Base-by-base conservation (phyloP, 2,329 filamentous ascomycete species). In the Calcarisporium arbuscula region DNA sequence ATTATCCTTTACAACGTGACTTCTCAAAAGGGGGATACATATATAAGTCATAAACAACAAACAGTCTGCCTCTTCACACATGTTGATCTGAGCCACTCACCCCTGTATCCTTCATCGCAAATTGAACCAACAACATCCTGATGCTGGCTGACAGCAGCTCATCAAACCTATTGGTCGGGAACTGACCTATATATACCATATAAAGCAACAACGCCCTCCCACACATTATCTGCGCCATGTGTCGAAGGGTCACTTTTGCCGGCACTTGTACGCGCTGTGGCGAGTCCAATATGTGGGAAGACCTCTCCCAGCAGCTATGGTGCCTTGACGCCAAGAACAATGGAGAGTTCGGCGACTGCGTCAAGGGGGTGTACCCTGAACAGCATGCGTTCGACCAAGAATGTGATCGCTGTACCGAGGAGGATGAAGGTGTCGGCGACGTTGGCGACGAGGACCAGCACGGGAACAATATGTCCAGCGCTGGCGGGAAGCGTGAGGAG, bases 321-420 rank as follows among this genome's bases (percentile, higher is more conserved):
- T 71, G 67, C 36, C 61, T 71, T 32, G 58, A 68, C 41, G 65
- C 67, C 23, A 71, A 71, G 45, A 71, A 71, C 51, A 58, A 56
- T 16, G 66, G 61, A 30, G 44, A 44, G 9, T 70, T 71, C 35
- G 67, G 67, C 26, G 50, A 60, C 30, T 71, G 67, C 48, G 44
- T 48, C 25, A 47, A 49, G 17, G 67, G 67, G 20, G 53, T 66
- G 19, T 46, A 55, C 25, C 44, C 56, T 23, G 65, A 70, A 41
- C 52, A 67, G 36, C 67, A 70, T 48, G 41, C 42, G 4, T 69
- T 68, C 39, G 65, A 69, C 43, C 66, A 68, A 39, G 67, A 70
- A 44, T 71, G 67, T 48, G 57, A 65, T 30, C 42, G 50, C 11
- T 71, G 67, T 36, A 44, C 54, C 29, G 60, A 61, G 27, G 60